phyloP scores from a whole-genome alignment of 768 basidiomycete species.

The Boletus rubroflammeus region DNA sequence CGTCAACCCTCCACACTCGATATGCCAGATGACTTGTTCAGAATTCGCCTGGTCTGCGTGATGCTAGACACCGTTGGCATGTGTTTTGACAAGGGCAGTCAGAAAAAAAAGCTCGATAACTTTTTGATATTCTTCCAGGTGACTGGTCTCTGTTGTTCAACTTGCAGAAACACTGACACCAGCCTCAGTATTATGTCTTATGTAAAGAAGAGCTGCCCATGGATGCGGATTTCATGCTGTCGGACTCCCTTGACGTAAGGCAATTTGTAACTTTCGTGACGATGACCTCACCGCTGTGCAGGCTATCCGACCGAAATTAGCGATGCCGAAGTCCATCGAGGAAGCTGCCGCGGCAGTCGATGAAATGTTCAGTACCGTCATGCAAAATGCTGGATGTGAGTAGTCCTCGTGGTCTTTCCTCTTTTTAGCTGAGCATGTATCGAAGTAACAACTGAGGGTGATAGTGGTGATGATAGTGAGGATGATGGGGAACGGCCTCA shows the following conservation, averaged over 20 bases:
- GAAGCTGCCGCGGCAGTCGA: conserved; percentile 89
- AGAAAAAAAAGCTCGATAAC: conserved; percentile 89
- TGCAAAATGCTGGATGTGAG: conserved; percentile 58
- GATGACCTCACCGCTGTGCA: conserved; percentile 28
- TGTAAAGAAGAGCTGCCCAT: conserved; percentile 89
- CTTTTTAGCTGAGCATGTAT: conserved; percentile 14
- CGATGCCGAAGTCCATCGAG: conserved; percentile 67
- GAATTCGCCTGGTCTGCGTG: conserved; percentile 85
- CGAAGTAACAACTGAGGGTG: conserved; percentile 35
- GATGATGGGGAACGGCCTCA: conserved; percentile 37
- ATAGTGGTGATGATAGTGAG: conserved; percentile 55
- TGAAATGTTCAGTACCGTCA: conserved; percentile 73
- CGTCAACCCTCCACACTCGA: conserved; percentile 73
- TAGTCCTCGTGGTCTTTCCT: not conserved
- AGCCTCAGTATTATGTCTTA: conserved; percentile 70
- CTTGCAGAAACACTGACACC: conserved; percentile 3
- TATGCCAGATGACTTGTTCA: conserved; percentile 95
- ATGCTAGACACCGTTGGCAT: conserved; percentile 94
- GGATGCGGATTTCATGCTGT: conserved; percentile 97
- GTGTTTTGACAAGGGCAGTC: conserved; percentile 94
- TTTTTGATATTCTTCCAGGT: conserved; percentile 95
- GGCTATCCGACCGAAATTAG: conserved; percentile 84
- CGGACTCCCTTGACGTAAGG: conserved; percentile 86
- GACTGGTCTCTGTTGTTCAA: conserved; percentile 2
- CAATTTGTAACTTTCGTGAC: not conserved